A percentile compares a stretch with the other conserved stretches of the same genome.
Evolutionary conservation across 768 basidiomycete genomes (phyloP).

Genomic region (Melanogaster broomeanus): DNA sequence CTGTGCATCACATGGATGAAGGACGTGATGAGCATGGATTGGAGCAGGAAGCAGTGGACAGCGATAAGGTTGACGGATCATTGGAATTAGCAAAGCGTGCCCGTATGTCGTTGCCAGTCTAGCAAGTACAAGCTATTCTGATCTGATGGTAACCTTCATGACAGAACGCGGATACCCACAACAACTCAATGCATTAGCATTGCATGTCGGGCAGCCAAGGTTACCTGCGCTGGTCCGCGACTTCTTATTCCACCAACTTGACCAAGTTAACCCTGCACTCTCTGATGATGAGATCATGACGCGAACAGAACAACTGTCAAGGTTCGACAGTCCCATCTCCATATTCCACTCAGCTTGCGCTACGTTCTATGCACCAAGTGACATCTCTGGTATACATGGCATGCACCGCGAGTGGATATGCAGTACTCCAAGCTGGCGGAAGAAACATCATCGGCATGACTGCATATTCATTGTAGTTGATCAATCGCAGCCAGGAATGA

Average conservation of each 20-base stretch:
- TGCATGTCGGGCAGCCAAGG: constrained; percentile 1
- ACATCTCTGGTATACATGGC: constrained; percentile 11
- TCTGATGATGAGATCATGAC: background rate
- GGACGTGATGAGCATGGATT: background rate
- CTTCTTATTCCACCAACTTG: constrained; percentile 6
- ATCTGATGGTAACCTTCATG: background rate
- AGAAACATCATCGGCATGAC: constrained; percentile 4
- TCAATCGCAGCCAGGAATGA: constrained; percentile 21
- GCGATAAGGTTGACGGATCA: background rate
- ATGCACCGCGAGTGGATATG: constrained; percentile 16
- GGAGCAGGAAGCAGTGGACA: background rate
- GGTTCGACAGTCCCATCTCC: constrained; percentile 13
- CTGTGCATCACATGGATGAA: background rate
- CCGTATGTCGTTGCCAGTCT: background rate
- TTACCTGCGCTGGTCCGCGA: constrained; percentile 1
- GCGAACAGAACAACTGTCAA: background rate
- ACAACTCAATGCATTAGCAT: constrained; percentile 4
- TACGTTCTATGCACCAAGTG: constrained; percentile 25
- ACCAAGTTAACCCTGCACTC: background rate
- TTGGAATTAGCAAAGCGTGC: background rate
- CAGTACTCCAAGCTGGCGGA: constrained; percentile 13
- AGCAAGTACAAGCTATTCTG: background rate
- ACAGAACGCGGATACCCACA: constrained; percentile 1
- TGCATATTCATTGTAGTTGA: constrained; percentile 24
- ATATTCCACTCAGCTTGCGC: constrained; percentile 31